A percentile compares a stretch with the other conserved stretches of the same genome.
Conservation (phyloP, 2,329 filamentous ascomycete species). For the Macrophomina phaseolina region DNA sequence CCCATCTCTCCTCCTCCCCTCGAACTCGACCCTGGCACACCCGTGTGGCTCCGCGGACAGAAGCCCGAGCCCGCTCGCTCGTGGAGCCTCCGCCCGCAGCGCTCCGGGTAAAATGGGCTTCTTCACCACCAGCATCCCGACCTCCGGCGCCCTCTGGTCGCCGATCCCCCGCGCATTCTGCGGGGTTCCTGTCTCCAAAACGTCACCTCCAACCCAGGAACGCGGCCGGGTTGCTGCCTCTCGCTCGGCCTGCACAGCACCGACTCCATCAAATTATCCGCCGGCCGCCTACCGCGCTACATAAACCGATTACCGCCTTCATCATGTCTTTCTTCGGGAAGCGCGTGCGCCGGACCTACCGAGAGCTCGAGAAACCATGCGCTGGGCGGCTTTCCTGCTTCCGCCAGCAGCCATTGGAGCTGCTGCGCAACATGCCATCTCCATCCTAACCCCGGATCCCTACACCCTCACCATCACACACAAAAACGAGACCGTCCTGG, state of each 20-base stretch:
- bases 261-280: background rate
- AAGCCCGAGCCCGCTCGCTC: no score
- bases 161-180: background rate
- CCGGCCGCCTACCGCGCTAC: background rate
- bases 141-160: background rate
- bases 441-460: background rate
- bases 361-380: background rate
- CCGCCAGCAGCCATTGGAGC: background rate
- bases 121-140: background rate
- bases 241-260: background rate
- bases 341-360: no score
- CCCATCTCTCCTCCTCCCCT: no score
- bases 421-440: background rate
- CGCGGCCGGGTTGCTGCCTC: background rate
- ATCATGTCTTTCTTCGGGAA: no score
- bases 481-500: slow-evolving; percentile 32
- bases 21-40: no score
- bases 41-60: no score
- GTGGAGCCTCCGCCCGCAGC: background rate
- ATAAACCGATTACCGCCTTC: background rate
- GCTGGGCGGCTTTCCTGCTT: background rate
- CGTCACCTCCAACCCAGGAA: background rate
- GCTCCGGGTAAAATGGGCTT: background rate
- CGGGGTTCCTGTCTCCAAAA: background rate
- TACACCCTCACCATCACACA: slow-evolving; percentile 31